Conservation (phyloP, 1,139 yeast species). For the Protomyces pachydermus region DNA sequence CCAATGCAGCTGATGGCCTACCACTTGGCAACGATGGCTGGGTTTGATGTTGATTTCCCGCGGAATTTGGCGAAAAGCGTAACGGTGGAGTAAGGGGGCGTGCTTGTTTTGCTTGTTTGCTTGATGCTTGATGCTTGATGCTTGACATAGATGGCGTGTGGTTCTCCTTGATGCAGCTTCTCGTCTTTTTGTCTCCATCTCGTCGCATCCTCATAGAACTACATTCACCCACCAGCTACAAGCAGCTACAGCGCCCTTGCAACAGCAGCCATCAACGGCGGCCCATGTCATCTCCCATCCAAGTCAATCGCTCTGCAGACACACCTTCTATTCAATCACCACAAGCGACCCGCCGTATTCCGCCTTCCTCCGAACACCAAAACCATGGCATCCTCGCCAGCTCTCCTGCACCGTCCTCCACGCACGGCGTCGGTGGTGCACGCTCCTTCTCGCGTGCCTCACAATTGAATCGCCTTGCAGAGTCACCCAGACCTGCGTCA, state of each 20-base stretch:
- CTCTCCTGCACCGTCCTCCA: background rate
- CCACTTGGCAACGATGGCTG: slow-evolving; percentile 94
- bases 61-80: slow-evolving; percentile 97
- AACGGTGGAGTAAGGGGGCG: slow-evolving; percentile 65
- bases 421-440: background rate
- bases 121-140: no score
- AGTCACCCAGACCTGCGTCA: slow-evolving; percentile 10
- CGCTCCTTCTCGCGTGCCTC: slow-evolving; percentile 16
- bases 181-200: no score
- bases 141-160: no score
- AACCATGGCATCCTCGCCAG: background rate
- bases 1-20: slow-evolving; percentile 95
- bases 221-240: background rate
- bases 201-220: background rate
- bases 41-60: slow-evolving; percentile 97
- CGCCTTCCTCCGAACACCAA: background rate
- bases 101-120: background rate
- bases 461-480: slow-evolving; percentile 8
- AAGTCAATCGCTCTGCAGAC: slow-evolving; percentile 9
- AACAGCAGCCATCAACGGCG: background rate
- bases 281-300: slow-evolving; percentile 15
- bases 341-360: background rate
- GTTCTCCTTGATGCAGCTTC: no score
- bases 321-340: no score
- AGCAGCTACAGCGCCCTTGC: no score